Evolutionary conservation across 2,329 filamentous ascomycete species (phyloP).

Genomic region (Diplodia scrobiculata): DNA sequence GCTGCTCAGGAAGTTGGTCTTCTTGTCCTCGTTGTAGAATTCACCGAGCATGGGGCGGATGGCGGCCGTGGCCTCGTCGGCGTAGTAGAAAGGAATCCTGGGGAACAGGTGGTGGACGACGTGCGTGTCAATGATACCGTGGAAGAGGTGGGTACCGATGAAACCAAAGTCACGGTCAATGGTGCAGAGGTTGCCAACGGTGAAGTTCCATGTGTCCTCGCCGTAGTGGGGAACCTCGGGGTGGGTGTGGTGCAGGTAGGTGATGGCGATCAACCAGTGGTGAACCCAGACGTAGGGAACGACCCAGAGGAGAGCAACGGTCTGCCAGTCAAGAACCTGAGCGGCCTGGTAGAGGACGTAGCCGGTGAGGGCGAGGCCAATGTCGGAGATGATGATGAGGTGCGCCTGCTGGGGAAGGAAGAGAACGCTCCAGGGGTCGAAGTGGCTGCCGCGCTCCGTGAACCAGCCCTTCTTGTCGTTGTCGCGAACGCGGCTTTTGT

Average conservation of each 20-base stretch:
- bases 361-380: constrained; percentile 59
- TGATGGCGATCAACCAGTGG: constrained; percentile 74
- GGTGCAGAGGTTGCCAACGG: constrained; percentile 63
- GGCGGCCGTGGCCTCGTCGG: constrained; percentile 60
- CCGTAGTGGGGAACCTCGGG: constrained; percentile 60
- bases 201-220: constrained; percentile 62
- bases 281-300: constrained; percentile 71
- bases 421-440: constrained; percentile 63
- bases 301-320: constrained; percentile 61
- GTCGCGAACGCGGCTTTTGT: constrained; percentile 27
- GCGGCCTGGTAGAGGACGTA: constrained; percentile 55
- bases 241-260: constrained; percentile 74
- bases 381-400: constrained; percentile 61
- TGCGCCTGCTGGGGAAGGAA: constrained; percentile 61
- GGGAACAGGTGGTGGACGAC: constrained; percentile 66
- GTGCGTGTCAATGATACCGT: constrained; percentile 66
- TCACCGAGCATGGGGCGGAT: constrained; percentile 60
- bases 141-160: constrained; percentile 66
- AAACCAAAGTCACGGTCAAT: constrained; percentile 67
- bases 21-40: constrained; percentile 53
- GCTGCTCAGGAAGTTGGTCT: constrained; percentile 26
- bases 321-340: constrained; percentile 54
- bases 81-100: constrained; percentile 63
- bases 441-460: constrained; percentile 50
- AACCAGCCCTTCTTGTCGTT: constrained; percentile 26